Conservation (phyloP, 108 stramenopile genomes). For the Aurantiochytrium sp. region DNA sequence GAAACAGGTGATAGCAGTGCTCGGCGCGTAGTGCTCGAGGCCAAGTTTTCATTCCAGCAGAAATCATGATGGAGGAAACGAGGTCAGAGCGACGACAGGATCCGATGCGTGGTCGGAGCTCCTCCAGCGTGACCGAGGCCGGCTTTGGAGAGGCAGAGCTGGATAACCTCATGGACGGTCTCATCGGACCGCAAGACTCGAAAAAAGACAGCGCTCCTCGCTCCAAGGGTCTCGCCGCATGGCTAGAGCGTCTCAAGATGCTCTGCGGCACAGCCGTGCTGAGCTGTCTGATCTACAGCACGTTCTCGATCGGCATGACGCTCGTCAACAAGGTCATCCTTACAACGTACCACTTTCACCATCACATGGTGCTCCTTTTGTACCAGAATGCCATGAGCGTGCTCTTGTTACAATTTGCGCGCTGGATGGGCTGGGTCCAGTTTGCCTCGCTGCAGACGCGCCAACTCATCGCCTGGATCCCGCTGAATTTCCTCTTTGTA, state of each 20-base stretch:
- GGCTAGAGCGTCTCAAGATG: background rate
- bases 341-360: conserved; percentile 27
- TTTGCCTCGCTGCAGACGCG: conserved; percentile 79
- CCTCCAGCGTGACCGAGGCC: background rate
- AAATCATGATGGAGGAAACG: background rate
- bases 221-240: background rate
- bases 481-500: conserved; percentile 89
- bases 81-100: background rate
- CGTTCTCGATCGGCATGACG: conserved; percentile 88
- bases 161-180: background rate
- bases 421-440: conserved; percentile 23
- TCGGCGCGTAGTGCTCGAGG: too few relatives aligned
- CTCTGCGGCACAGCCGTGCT: background rate
- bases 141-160: conserved; percentile 4
- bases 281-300: conserved; percentile 58
- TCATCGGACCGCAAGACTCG: background rate
- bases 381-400: conserved; percentile 74
- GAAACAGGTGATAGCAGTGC: too few relatives aligned
- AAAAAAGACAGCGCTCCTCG: background rate
- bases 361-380: conserved; percentile 72
- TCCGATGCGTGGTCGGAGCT: background rate
- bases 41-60: too few relatives aligned
- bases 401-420: conserved; percentile 55
- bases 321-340: conserved; percentile 78
- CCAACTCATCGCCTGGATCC: conserved; percentile 78